Evolutionary conservation across 306 rosid species (phyloP), one percentile per base, ranked within the genome.

Genomic region (Nissolia schottii): DNA sequence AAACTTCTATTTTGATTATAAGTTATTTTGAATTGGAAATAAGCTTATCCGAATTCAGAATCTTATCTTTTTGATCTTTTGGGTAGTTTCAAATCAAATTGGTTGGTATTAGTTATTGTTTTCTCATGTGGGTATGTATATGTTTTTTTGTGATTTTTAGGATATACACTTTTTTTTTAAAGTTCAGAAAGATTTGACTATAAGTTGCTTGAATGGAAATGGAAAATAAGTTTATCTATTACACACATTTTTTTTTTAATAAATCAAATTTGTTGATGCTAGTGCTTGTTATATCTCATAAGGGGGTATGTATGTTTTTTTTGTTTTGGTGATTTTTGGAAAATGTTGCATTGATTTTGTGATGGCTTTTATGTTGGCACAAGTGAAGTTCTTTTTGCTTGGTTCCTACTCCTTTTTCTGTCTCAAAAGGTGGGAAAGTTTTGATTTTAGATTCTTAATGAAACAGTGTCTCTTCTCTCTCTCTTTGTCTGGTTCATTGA

Each of bases 351-450:
- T 25, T 72, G 43, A 62, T 77, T 60, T 28, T 15, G 48, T 20
- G 49, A 50, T 78, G 50, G 50, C 3, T 64, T 67, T 29, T 54
- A 51, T 57, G 70, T 85, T 63, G 81, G 74, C 41, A 5, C n/a
- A 51, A 48, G 68, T 60, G 51, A 78, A 83, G 79, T 70, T 15
- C 57, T 75, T 80, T 81, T 80, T 81, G 72, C 88, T 84, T 85
- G 41, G 20, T 85, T 80, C 74, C 27, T 72, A 86, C 90, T 79
- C 80, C 67, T 64, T 19, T 81, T 83, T 80, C 75, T 63, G 46
- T 83, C 83, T 73, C 46, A 64, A 75, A 86, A 64, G 74, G 61
- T 38, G 49, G 11, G 38, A 53, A 66, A 71, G 53, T 66, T n/a
- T n/a, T 22, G 64, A 2, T 63, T 76, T 81, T 62, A 63, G 81